Evolutionary conservation across 768 basidiomycete genomes (phyloP).

Genomic region (Rhizopogon roseolus): DNA sequence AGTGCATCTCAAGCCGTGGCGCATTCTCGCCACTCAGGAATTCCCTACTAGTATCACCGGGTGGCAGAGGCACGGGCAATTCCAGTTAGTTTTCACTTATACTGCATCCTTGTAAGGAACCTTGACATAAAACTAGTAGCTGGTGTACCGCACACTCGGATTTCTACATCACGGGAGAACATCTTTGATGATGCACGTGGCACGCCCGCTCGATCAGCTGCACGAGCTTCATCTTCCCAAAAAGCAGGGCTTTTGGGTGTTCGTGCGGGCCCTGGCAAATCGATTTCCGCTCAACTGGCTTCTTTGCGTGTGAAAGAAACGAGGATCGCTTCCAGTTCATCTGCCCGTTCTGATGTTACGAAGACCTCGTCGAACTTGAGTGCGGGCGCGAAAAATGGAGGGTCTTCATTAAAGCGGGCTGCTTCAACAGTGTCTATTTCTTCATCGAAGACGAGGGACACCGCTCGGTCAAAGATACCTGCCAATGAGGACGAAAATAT

Average conservation of each 20-base stretch:
- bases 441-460: background rate
- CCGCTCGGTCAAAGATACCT: constrained; percentile 7
- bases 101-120: background rate
- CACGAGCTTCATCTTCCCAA: background rate
- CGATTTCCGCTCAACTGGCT: background rate
- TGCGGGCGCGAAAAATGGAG: background rate
- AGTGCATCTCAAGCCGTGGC: background rate
- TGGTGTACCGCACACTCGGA: background rate
- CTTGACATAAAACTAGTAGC: background rate
- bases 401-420: background rate
- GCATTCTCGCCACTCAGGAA: constrained; percentile 6
- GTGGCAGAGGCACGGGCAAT: background rate
- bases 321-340: background rate
- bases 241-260: background rate
- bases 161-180: background rate
- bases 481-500: constrained; percentile 9
- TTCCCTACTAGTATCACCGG: background rate
- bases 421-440: background rate
- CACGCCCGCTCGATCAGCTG: background rate
- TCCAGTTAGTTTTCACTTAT: background rate
- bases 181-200: background rate
- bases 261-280: background rate
- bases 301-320: background rate
- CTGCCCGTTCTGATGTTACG: background rate
- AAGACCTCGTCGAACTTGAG: background rate